Evolutionary conservation across 1,284 basidiomycete species (phyloP), one percentile per base, ranked within the genome.

Genomic region (Stereum hirsutum): DNA sequence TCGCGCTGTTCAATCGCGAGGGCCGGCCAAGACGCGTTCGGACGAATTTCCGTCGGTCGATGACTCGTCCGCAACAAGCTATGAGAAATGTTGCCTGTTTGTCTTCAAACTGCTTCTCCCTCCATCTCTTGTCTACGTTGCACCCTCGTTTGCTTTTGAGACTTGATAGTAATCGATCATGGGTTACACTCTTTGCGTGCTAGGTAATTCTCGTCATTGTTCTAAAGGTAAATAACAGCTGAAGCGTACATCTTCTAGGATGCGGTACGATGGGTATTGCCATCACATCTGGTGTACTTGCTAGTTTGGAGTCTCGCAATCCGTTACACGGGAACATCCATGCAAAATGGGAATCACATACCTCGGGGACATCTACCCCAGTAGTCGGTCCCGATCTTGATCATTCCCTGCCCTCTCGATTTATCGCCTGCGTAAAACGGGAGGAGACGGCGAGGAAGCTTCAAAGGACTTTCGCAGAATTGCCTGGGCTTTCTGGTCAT

Each of bases 261-360:
- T 99, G 96, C 65, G 96, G 96, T 46, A 99, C 96, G 6, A 99
- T 99, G 96, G 96, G 96, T 45, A 69, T 98, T 51, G 93, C 96
- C 47, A 78, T 99, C 59, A 78, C 96, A 38, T 96, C 94, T 24
- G 96, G 92, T 43, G 81, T 95, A 32, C 66, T 94, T 39, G 76
- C 82, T 49, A 83, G 84, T 58, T 72, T 89, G 38, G 70, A 82
- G 49, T 61, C 70, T 6, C 69, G 67, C 52, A 54, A 68, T 45
- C 57, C 57, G 38, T 42, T 59, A 53, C 42, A 61, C 48, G 30
- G 55, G 41, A 26, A 51, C 52, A 46, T 46, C 51, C 33, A 54
- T 50, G 52, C 53, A 30, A 83, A 83, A 61, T 88, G 85, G 86
- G 85, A 88, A 60, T 83, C 83, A 10, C 86, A 91, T 59, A 88